Conservation (phyloP, 129 eudicot genomes). For the Flaveria trinervia region DNA sequence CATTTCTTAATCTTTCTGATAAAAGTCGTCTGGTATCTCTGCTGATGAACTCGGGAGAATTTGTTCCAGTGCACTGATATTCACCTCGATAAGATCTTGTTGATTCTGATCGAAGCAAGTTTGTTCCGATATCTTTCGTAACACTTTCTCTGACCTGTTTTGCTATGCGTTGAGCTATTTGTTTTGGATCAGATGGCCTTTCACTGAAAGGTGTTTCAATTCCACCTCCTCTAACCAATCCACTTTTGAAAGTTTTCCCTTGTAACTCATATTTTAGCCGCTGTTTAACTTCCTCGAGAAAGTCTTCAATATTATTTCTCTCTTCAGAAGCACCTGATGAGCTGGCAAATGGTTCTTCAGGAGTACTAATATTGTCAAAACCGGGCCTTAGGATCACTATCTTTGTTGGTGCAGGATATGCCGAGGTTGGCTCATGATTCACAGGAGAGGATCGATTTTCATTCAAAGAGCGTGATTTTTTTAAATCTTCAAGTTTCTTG, state of each 20-base stretch:
- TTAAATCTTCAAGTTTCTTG: conserved; percentile 37
- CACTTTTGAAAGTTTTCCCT: conserved; percentile 48
- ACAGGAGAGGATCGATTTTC: conserved; percentile 33
- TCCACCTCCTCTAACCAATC: conserved; percentile 72
- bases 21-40: conserved; percentile 68
- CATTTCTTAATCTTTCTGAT: conserved; percentile 78
- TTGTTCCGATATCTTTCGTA: conserved; percentile 55
- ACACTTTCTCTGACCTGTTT: conserved; percentile 72
- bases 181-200: conserved; percentile 64
- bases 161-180: conserved; percentile 65
- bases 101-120: conserved; percentile 76
- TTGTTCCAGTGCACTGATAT: conserved; percentile 47
- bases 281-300: conserved; percentile 93
- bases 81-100: conserved; percentile 76
- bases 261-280: conserved; percentile 76
- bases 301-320: conserved; percentile 76
- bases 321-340: conserved; percentile 73
- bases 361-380: conserved; percentile 46
- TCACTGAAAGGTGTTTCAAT: conserved; percentile 84
- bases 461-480: conserved; percentile 27
- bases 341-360: conserved; percentile 69
- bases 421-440: conserved; percentile 36
- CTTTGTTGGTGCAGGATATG: conserved; percentile 56
- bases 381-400: conserved; percentile 88
- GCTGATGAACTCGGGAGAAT: conserved; percentile 76